Conservation (phyloP, 139 green algal species). For the Chlorokybus atmophyticus region DNA sequence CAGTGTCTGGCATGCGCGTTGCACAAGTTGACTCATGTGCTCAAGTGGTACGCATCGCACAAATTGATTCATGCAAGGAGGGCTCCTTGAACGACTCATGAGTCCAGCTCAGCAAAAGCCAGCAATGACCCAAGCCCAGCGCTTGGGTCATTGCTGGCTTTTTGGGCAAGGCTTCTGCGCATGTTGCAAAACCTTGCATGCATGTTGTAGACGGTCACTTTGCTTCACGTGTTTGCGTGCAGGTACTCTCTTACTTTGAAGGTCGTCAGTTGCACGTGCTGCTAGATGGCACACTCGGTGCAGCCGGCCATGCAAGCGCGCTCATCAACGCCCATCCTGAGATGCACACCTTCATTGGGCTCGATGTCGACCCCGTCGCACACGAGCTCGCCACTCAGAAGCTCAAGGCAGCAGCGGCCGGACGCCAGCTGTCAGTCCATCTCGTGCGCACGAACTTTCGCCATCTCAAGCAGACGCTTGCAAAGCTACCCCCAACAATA, state of each 20-base stretch:
- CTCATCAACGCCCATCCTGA: constrained; percentile 59
- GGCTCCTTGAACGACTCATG: too few species aligned
- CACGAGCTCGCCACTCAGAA: constrained; percentile 44
- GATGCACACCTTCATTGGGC: constrained; percentile 50
- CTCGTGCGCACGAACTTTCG: constrained; percentile 35
- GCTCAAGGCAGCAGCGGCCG: constrained; percentile 24
- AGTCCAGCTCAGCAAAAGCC: too few species aligned
- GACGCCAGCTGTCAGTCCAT: constrained; percentile 15
- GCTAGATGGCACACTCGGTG: constrained; percentile 78
- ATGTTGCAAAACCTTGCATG: too few species aligned
- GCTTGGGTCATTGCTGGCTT: too few species aligned
- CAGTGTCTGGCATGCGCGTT: too few species aligned
- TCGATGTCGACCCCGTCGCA: constrained; percentile 72
- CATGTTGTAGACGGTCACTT: too few species aligned
- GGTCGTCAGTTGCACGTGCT: constrained; percentile 35
- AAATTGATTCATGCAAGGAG: too few species aligned
- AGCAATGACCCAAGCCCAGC: too few species aligned
- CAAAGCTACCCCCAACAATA: constrained; percentile 12
- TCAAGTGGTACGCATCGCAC: too few species aligned
- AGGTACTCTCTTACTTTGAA: constrained; percentile 45
- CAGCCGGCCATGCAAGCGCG: constrained; percentile 58
- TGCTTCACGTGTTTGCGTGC: too few species aligned
- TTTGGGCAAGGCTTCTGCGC: too few species aligned
- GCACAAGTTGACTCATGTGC: too few species aligned
- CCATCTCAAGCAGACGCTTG: constrained; percentile 22